Evolutionary conservation across 1,284 basidiomycete species (phyloP), one percentile per base, ranked within the genome.

Genomic region (Cronartium ribicola): DNA sequence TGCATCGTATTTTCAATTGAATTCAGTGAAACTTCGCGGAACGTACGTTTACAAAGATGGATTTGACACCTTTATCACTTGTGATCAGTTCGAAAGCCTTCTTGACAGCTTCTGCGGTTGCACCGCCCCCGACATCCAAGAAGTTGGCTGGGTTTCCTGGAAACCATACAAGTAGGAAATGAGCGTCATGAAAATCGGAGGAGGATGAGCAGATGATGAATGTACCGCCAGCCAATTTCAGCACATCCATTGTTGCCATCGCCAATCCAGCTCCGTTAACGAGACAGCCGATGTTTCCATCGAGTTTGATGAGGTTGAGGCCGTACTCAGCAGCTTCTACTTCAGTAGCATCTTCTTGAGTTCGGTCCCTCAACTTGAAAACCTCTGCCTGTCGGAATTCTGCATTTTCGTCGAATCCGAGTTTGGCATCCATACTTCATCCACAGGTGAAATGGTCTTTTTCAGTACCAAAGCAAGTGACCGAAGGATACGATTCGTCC

Each of bases 201-300:
- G 40, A 51, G 48, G 65, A 64, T 20, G 4, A 36, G 41, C 17
- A 7, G 41, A 36, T 51, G 5, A 51, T 51, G 48, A 51, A 17
- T 64, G 22, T 37, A 76, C 94, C 94, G 73, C 95, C 94, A 81
- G 96, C 91, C 75, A 97, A 85, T 76, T 94, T 89, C 75, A 99
- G 86, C 44, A 98, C 95, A 81, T 99, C 96, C 94, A 99, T 98
- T 69, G 96, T 99, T 40, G 96, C 96, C 96, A 99, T 99, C 69
- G 96, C 96, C 76, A 99, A 85, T 82, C 96, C 96, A 75, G 96
- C 96, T 80, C 96, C 96, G 81, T 99, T 99, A 77, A 99, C 96
- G 75, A 99, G 85, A 83, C 96, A 99, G 57, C 96, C 96, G 77
- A 99, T 90, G 84, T 88, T 92, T 48, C 96, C 96, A 81, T 99